Conservation (phyloP, 345 rosid species). For the Brassica juncea region DNA sequence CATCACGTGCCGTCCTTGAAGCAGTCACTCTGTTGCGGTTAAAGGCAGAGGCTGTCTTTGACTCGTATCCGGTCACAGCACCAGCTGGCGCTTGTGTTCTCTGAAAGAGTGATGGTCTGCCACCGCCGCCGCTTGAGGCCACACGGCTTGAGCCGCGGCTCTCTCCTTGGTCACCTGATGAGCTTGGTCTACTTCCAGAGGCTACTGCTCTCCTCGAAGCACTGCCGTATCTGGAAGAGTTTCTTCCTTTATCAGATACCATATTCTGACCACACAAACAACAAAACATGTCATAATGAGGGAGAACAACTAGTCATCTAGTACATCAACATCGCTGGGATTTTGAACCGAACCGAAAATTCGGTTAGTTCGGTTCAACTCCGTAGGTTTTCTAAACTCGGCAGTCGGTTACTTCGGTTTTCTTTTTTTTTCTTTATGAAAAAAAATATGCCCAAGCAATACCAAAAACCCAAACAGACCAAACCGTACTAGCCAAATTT, state of each 20-base stretch:
- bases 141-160: slow-evolving; percentile 56
- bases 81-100: slow-evolving; percentile 48
- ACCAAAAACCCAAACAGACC: not conserved
- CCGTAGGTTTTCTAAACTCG: not conserved
- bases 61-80: slow-evolving; percentile 45
- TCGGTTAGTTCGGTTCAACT: not conserved
- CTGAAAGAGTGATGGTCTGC: slow-evolving; percentile 61
- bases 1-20: slow-evolving; percentile 58
- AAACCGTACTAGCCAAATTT: not conserved
- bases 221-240: slow-evolving; percentile 71
- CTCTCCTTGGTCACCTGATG: slow-evolving; percentile 73
- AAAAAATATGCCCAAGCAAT: no score
- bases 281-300: slow-evolving; percentile 1
- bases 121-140: slow-evolving; percentile 49
- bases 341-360: not conserved
- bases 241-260: slow-evolving; percentile 53
- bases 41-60: slow-evolving; percentile 52
- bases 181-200: slow-evolving; percentile 65
- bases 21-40: slow-evolving; percentile 52
- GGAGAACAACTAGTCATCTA: not conserved
- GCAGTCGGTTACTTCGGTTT: not conserved
- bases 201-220: slow-evolving; percentile 67
- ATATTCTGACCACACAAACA: slow-evolving; percentile 43
- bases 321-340: not conserved
- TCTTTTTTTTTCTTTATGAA: no score